Conservation (phyloP, 2,329 filamentous ascomycete genomes). For the Fusarium nematophilum region DNA sequence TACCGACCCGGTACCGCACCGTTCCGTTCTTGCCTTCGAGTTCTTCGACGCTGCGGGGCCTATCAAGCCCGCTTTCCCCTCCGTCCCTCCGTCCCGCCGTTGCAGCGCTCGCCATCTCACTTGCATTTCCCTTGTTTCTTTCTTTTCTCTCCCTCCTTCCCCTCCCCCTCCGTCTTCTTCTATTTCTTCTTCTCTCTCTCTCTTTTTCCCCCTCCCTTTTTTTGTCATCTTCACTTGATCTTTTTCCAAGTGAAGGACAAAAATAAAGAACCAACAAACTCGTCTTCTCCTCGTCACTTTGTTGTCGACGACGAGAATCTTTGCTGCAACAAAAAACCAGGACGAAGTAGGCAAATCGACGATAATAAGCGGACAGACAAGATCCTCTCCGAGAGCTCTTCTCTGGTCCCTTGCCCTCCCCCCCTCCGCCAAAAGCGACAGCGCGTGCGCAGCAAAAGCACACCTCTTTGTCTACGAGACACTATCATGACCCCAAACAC, state of each 20-base stretch:
- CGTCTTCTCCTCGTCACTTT: constrained; percentile 2
- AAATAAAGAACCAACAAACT: constrained; percentile 15
- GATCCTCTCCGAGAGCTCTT: constrained; percentile 19
- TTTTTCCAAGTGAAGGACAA: constrained; percentile 35
- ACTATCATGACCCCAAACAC: constrained; percentile 55
- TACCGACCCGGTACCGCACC: constrained; percentile 29
- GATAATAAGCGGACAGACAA: constrained; percentile 37
- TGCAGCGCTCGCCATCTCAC: constrained; percentile 32
- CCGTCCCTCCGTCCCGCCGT: constrained; percentile 19
- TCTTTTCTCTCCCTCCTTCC: constrained; percentile 9
- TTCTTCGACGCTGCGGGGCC: constrained; percentile 11
- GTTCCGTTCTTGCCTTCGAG: background rate
- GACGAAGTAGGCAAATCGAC: constrained; percentile 23
- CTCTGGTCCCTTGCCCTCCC: constrained; percentile 31
- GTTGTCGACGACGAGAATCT: constrained; percentile 23
- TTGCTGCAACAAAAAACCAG: constrained; percentile 11
- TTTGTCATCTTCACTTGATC: constrained; percentile 34
- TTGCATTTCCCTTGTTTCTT: constrained; percentile 25
- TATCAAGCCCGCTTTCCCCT: constrained; percentile 27
- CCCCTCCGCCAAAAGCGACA: constrained; percentile 28
- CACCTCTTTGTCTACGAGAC: constrained; percentile 30
- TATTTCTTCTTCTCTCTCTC: constrained; percentile 1
- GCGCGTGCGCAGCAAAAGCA: constrained; percentile 20
- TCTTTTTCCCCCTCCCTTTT: constrained; percentile 2
- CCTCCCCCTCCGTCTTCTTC: constrained; percentile 1